Percentiles rank a stretch among this genome's conserved stretches.
Evolutionary conservation across 2,329 filamentous ascomycete species (phyloP).

Genomic region (Alternaria sp.): DNA sequence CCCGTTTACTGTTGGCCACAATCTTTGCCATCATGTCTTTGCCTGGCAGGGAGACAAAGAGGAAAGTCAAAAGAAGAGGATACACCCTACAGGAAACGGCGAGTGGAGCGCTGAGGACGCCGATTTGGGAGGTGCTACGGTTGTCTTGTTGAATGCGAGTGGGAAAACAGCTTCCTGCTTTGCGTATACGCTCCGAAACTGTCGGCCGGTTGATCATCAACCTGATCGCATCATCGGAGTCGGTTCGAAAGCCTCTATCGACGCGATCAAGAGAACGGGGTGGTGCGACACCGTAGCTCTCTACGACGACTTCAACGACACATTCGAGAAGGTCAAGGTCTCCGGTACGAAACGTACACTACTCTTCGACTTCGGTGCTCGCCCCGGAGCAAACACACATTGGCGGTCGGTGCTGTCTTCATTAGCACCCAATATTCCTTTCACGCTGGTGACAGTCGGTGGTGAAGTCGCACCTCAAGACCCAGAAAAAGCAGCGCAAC

Average conservation of each 20-base stretch:
- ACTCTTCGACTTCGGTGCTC: constrained; percentile 32
- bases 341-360: constrained; percentile 10
- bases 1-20: constrained; percentile 27
- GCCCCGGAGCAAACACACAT: constrained; percentile 11
- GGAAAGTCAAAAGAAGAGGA: background rate
- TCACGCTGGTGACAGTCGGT: constrained; percentile 24
- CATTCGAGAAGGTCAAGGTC: background rate
- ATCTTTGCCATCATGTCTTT: constrained; percentile 24
- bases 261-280: constrained; percentile 16
- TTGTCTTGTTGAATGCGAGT: constrained; percentile 29
- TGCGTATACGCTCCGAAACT: constrained; percentile 21
- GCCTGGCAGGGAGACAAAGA: constrained; percentile 14
- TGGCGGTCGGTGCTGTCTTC: constrained; percentile 17
- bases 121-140: constrained; percentile 17
- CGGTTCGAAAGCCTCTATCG: constrained; percentile 22
- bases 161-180: constrained; percentile 33
- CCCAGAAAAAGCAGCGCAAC: constrained; percentile 5
- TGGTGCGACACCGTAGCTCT: constrained; percentile 27
- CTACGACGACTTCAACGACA: constrained; percentile 17
- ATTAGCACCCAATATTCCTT: background rate
- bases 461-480: constrained; percentile 18
- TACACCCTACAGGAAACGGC: constrained; percentile 23
- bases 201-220: constrained; percentile 25
- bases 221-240: constrained; percentile 26
- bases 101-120: constrained; percentile 27